phyloP scores from a whole-genome alignment of 1,139 yeast species.

The Ogataea hybrid region DNA sequence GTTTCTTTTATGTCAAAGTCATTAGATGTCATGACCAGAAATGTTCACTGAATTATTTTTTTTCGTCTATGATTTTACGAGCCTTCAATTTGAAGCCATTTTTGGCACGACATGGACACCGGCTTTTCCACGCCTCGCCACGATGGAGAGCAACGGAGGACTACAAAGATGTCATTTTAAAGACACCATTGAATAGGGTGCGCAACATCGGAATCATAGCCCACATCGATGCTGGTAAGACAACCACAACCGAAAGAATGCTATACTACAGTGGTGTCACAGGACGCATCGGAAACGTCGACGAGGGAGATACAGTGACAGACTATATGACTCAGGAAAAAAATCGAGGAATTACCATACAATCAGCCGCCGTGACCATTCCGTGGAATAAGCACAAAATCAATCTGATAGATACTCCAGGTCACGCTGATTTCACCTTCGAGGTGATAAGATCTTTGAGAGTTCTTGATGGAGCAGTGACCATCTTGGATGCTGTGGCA shows the following conservation, averaged over 20 bases:
- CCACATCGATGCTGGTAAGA: conserved; percentile 89
- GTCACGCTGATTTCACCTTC: conserved; percentile 96
- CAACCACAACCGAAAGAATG: conserved; percentile 91
- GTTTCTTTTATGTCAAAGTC: conserved; percentile 75
- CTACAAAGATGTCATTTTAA: conserved; percentile 14
- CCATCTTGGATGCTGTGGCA: conserved; percentile 92
- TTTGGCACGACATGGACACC: not conserved
- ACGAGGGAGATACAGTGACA: conserved; percentile 95
- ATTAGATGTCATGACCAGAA: not conserved
- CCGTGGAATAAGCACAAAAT: conserved; percentile 79
- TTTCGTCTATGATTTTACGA: conserved; percentile 2
- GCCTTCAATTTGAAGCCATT: not conserved
- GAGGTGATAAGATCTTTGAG: conserved; percentile 89
- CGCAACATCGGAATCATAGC: conserved; percentile 82
- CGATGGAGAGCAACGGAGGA: not conserved
- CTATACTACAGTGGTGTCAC: conserved; percentile 84
- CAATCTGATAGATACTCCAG: conserved; percentile 95
- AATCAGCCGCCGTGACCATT: conserved; percentile 91
- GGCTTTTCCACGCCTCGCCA: not conserved
- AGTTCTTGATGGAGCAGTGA: conserved; percentile 91
- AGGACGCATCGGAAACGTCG: conserved; percentile 84
- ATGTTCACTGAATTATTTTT: conserved; percentile 6
- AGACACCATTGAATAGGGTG: conserved; percentile 34
- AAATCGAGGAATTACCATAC: conserved; percentile 92
- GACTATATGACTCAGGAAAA: conserved; percentile 90